These are phyloP conservation scores for Eucommia ulmoides DNA, from an alignment of 257 asterid genomes.

Conservation along the genomic window DNA sequence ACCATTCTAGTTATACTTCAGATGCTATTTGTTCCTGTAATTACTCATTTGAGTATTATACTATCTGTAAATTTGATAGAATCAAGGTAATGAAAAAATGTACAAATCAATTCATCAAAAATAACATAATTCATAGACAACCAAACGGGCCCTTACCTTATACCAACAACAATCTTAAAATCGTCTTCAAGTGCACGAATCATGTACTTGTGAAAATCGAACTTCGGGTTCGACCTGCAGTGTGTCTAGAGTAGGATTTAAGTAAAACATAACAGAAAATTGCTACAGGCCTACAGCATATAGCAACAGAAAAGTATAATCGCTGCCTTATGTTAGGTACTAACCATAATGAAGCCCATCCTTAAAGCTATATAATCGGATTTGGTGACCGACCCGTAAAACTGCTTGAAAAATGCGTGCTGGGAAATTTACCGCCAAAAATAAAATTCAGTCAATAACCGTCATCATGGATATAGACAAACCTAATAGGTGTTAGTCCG, in stretches of 20 bases:
- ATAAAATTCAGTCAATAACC: neutral
- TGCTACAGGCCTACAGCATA: constrained; percentile 2
- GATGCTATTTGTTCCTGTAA: no score
- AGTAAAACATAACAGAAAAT: constrained; percentile 6
- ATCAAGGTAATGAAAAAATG: constrained; percentile 2
- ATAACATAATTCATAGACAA: no score
- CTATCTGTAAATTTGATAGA: constrained; percentile 1
- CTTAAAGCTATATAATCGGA: constrained; percentile 83
- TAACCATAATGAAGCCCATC: constrained; percentile 80
- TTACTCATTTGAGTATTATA: no score
- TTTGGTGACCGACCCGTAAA: constrained; percentile 84
- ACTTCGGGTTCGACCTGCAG: constrained; percentile 79
- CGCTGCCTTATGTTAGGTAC: neutral
- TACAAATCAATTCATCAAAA: no score
- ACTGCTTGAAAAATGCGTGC: constrained; percentile 88
- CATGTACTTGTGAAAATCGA: constrained; percentile 95
- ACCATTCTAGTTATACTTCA: no score
- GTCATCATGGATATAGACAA: neutral
- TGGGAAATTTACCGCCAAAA: constrained; percentile 24
- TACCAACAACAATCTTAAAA: constrained; percentile 89
- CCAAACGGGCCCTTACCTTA: constrained; percentile 46
- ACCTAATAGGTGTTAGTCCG: neutral
- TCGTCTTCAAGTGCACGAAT: constrained; percentile 94
- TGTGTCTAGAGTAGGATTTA: constrained; percentile 50
- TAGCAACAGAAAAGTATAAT: constrained; percentile 9